Evolutionary conservation across 2,329 filamentous ascomycete species (phyloP).

Genomic region (Alternaria sp.): DNA sequence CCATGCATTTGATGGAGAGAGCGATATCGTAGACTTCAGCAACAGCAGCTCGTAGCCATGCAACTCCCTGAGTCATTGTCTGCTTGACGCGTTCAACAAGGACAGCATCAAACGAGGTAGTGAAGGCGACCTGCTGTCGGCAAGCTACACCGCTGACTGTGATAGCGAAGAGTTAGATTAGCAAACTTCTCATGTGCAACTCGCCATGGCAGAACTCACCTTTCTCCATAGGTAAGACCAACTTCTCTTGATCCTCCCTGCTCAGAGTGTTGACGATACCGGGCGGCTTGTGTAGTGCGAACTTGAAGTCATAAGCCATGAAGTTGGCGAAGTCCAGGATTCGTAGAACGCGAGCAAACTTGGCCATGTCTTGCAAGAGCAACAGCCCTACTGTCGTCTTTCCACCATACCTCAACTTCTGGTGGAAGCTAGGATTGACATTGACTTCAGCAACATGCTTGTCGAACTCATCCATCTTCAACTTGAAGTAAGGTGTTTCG

Average conservation of each 20-base stretch:
- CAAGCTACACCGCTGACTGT: background rate
- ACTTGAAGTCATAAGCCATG: background rate
- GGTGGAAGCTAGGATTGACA: background rate
- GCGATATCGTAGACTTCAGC: background rate
- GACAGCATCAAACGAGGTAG: background rate
- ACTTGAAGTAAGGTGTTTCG: background rate
- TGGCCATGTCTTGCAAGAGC: background rate
- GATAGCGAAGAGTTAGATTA: background rate
- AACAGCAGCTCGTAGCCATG: background rate
- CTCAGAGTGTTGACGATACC: background rate
- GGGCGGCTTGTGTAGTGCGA: background rate
- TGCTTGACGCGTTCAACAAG: background rate
- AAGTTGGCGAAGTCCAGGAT: background rate
- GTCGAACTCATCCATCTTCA: rapidly evolving
- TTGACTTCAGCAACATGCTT: background rate
- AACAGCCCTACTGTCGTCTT: background rate
- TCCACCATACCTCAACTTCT: background rate
- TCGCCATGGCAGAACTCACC: background rate
- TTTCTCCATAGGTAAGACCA: background rate
- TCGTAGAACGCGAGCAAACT: background rate
- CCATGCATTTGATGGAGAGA: background rate
- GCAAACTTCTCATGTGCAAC: background rate
- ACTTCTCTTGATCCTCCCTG: background rate
- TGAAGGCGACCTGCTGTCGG: background rate
- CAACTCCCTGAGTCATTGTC: background rate